Base-by-base conservation (phyloP, 805 yeast genomes). In the Nakazawaea holstii region DNA sequence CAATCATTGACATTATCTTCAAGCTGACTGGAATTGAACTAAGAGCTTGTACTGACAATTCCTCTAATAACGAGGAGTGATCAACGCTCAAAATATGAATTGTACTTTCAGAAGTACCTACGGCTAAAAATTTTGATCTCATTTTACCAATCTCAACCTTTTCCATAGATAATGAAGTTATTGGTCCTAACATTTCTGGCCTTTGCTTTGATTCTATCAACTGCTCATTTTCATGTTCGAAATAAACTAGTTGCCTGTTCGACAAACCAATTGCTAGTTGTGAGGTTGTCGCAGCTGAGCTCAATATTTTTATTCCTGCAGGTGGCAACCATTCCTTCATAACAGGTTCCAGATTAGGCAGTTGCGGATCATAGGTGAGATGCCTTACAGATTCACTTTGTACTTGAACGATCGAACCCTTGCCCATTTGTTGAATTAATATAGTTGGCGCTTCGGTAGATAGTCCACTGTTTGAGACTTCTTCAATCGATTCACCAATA, bases 261-360 rank as follows among this genome's bases (percentile, higher is more conserved):
- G 94, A 82, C 4, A 94, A 64, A 0, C 82, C 89, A 4, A 92
- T 55, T 0, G 77, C 79, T 0, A 91, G 68, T 62, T 94, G 98
- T 2, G 76, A 72, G 24, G 73, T 68, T 14, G 89, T 87, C 2
- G 84, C 64, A 1, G 87, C 59, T 0, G 88, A 83, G n/a, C 69
- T 65, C 0, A 76, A 56, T 35, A 94, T 73, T 24, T 74, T 69
- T 17, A 82, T 77, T 2, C 94, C 95, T 0, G 83, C 80, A 0
- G 97, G 95, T 1, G 96, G 88, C 28, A 64, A 68, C 98, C 98
- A 94, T 52, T 84, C 84, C 11, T 73, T 64, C n/a, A 65, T 59
- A 38, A 65, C 60, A 15, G 64, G 53, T 24, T 54, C 54, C 2
- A 55, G 56, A 4, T 56, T 54, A 2, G 44, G 35, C n/a, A 68